phyloP scores from a whole-genome alignment of 306 rosid species.

The Argentina anserina region DNA sequence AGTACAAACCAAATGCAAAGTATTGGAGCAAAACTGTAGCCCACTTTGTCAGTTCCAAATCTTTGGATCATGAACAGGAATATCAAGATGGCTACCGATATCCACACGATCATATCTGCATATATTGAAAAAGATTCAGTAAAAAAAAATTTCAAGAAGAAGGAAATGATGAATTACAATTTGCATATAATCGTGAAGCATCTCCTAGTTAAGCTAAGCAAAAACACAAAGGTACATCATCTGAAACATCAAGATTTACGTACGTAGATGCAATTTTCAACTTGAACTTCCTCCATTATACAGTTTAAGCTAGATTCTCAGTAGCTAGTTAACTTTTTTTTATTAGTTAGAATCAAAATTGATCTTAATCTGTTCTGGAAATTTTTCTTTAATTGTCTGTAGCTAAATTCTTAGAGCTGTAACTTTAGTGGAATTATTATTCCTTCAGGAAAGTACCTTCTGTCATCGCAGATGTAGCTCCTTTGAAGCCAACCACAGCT shows the following conservation, averaged over 20 bases:
- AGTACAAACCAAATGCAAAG: constrained; percentile 60
- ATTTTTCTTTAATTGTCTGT: neutral
- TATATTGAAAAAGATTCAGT: neutral
- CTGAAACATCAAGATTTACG: neutral
- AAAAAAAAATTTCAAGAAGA: neutral
- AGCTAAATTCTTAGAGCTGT: neutral
- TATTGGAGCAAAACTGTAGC: constrained; percentile 74
- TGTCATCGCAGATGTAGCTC: constrained; percentile 32
- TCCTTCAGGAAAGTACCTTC: constrained; percentile 27
- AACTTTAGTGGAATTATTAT: neutral
- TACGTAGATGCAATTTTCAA: neutral
- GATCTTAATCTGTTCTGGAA: neutral
- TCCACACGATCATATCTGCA: constrained; percentile 54
- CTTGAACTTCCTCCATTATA: neutral
- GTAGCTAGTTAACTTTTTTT: neutral
- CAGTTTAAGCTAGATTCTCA: neutral
- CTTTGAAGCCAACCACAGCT: constrained; percentile 64
- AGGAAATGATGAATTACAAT: neutral
- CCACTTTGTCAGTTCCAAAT: constrained; percentile 81
- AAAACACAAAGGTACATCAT: neutral
- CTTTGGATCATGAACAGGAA: constrained; percentile 60
- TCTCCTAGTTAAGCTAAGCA: neutral
- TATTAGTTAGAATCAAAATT: too few species aligned
- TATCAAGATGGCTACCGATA: constrained; percentile 53
- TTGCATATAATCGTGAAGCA: neutral